Evolutionary conservation across 371 early-diverging fungal genomes (phyloP).

Genomic region (Gilbertella persicaria): DNA sequence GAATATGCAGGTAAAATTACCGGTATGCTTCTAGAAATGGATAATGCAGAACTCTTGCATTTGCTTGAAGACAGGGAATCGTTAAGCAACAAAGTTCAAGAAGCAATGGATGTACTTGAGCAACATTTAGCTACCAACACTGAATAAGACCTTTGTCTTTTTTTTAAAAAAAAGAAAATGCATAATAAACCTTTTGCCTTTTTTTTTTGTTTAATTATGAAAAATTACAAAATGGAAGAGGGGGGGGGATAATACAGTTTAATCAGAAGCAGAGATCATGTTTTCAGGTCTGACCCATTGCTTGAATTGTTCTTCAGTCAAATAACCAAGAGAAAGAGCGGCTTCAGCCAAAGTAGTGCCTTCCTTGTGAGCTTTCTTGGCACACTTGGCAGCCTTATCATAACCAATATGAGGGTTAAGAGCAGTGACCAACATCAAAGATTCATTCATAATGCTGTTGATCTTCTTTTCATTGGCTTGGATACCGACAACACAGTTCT

Average conservation of each 20-base stretch:
- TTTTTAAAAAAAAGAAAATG: no score
- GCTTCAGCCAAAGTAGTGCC: constrained; percentile 81
- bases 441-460: constrained; percentile 70
- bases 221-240: constrained; percentile 2
- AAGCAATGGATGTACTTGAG: constrained; percentile 88
- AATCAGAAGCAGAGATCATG: constrained; percentile 60
- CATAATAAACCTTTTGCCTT: constrained; percentile 1
- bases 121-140: constrained; percentile 63
- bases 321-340: constrained; percentile 71
- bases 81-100: constrained; percentile 69
- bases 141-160: no score
- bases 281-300: constrained; percentile 85
- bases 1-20: constrained; percentile 86
- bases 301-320: constrained; percentile 81
- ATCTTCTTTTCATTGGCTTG: constrained; percentile 78
- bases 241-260: not conserved
- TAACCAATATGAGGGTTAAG: constrained; percentile 85
- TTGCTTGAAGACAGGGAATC: constrained; percentile 69
- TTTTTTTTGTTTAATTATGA: constrained; percentile 1
- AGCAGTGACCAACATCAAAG: constrained; percentile 89
- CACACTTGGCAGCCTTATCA: constrained; percentile 84
- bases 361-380: constrained; percentile 88
- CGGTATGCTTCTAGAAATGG: constrained; percentile 95
- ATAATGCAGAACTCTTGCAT: constrained; percentile 79
- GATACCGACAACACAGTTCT: constrained; percentile 87